A percentile compares a stretch with the other conserved stretches of the same genome.
Conservation (phyloP, 805 yeast genomes). For the Yarrowia sp. region DNA sequence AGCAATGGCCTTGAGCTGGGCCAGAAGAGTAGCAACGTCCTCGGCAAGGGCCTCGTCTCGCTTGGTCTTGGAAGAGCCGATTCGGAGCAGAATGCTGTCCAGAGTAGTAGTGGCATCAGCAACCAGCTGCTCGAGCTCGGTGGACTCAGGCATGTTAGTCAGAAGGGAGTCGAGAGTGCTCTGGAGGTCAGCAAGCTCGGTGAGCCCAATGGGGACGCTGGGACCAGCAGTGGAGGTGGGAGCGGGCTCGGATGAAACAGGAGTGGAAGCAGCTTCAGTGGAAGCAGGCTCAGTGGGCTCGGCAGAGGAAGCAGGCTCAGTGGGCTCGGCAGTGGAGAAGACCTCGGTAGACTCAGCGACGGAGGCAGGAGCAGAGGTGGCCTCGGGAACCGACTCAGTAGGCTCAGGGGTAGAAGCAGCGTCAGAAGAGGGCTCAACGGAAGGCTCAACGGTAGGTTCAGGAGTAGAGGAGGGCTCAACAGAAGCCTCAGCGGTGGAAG, state of each 20-base stretch:
- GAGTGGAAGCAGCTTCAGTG: neutral
- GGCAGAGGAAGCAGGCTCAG: neutral
- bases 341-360: neutral
- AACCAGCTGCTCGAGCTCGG: neutral
- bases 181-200: neutral
- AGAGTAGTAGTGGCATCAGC: neutral
- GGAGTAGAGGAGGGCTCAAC: too few relatives aligned
- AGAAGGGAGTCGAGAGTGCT: neutral
- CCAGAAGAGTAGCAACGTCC: neutral
- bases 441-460: neutral
- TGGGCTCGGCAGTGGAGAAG: too few relatives aligned
- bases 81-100: neutral
- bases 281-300: neutral
- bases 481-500: too few relatives aligned
- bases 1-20: neutral
- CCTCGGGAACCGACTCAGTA: neutral
- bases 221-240: neutral
- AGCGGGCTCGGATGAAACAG: neutral
- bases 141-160: neutral
- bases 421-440: too few relatives aligned
- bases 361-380: too few relatives aligned
- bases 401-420: neutral
- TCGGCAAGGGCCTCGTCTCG: neutral
- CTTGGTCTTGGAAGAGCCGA: neutral
- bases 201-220: neutral